Percentiles rank a stretch among this genome's conserved stretches.
Conservation (phyloP, 2,329 filamentous ascomycete genomes). For the Epichloe baconii region DNA sequence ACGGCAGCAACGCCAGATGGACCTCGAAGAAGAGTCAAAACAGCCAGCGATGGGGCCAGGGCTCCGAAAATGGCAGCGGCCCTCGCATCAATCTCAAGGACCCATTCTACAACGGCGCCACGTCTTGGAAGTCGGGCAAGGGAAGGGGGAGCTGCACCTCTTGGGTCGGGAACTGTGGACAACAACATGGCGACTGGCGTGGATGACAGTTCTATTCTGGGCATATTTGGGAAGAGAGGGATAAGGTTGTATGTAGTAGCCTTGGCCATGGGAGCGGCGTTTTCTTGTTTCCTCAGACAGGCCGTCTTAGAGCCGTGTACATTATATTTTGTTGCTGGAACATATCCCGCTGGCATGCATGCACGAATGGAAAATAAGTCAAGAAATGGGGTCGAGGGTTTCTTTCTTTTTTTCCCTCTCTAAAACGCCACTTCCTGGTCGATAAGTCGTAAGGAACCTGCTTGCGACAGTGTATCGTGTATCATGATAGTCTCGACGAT, state of each 20-base stretch:
- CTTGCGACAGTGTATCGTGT: too few relatives aligned
- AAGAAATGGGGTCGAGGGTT: too few relatives aligned
- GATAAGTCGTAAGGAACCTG: too few relatives aligned
- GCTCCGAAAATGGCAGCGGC: constrained; percentile 25
- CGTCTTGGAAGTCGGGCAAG: constrained; percentile 17
- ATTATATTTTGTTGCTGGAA: too few relatives aligned
- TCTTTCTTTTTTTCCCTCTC: too few relatives aligned
- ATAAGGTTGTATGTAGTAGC: constrained; percentile 17
- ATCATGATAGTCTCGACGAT: too few relatives aligned
- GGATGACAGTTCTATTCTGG: constrained; percentile 53
- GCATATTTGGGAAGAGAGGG: constrained; percentile 52
- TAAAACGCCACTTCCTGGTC: too few relatives aligned
- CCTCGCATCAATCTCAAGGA: constrained; percentile 42
- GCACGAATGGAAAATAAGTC: too few relatives aligned
- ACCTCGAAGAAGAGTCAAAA: constrained; percentile 15
- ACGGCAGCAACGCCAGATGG: constrained; percentile 11
- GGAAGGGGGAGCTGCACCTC: constrained; percentile 24
- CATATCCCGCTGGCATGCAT: too few relatives aligned
- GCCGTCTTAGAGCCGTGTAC: too few relatives aligned
- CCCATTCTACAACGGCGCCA: constrained; percentile 24
- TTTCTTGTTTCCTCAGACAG: background rate
- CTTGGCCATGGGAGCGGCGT: background rate
- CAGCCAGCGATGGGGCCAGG: constrained; percentile 29
- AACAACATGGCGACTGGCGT: constrained; percentile 47
- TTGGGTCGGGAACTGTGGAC: constrained; percentile 48